These are phyloP conservation scores for Geopyxis carbonaria DNA, from an alignment of 495 filamentous ascomycete genomes.

Conservation along the genomic window DNA sequence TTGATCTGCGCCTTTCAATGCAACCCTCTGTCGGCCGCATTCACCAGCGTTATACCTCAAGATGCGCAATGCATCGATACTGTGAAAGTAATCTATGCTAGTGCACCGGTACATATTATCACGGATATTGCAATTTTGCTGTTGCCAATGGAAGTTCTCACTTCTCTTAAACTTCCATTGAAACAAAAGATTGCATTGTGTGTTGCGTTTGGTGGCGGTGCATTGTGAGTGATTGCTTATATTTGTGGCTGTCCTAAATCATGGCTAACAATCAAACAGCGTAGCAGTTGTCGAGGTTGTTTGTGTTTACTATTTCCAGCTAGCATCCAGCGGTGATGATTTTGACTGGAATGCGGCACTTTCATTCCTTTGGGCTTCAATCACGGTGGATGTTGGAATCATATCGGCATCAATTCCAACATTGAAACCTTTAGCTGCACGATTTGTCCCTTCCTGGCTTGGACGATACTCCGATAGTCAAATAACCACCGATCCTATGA, in stretches of 20 bases:
- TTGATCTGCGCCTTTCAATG: conserved; percentile 85
- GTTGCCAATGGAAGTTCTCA: conserved; percentile 27
- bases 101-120: conserved; percentile 29
- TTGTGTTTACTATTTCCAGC: conserved; percentile 74
- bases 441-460: conserved; percentile 45
- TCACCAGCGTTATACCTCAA: background rate
- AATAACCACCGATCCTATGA: background rate
- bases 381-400: conserved; percentile 80
- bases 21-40: conserved; percentile 41
- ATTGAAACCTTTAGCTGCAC: conserved; percentile 66
- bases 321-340: conserved; percentile 32
- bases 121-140: conserved; percentile 29
- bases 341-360: conserved; percentile 51
- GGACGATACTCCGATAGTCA: background rate
- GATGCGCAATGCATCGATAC: conserved; percentile 10
- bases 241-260: background rate
- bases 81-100: conserved; percentile 17
- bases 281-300: conserved; percentile 78
- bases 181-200: conserved; percentile 25
- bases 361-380: conserved; percentile 80
- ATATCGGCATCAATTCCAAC: conserved; percentile 79
- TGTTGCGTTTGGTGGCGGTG: conserved; percentile 21
- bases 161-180: conserved; percentile 21
- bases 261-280: conserved; percentile 6
- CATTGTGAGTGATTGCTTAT: conserved; percentile 16